Percentiles rank a stretch among this genome's conserved stretches.
These are phyloP conservation scores for Alternaria hordeiaustralica DNA, from an alignment of 2,329 filamentous ascomycete genomes.

Conservation along the genomic window DNA sequence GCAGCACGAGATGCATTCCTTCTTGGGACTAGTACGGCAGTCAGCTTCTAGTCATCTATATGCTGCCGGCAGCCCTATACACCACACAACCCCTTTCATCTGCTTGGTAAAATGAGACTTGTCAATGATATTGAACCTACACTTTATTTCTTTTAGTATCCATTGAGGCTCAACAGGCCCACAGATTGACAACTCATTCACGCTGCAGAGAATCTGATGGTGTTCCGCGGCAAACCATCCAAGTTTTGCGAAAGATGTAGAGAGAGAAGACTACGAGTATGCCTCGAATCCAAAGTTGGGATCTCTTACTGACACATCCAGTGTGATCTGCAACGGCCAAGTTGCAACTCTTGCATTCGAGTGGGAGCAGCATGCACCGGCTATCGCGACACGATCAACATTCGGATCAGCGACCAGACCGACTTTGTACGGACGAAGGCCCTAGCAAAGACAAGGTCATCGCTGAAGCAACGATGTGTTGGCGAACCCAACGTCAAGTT, in stretches of 20 bases:
- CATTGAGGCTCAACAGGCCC: neutral
- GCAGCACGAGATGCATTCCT: slow-evolving; percentile 8
- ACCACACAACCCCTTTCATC: neutral
- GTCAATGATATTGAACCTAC: neutral
- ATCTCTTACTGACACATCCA: slow-evolving; percentile 5
- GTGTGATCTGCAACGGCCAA: slow-evolving; percentile 32
- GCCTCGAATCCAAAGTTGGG: neutral
- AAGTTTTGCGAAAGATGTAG: slow-evolving; percentile 29
- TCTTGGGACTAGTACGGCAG: neutral
- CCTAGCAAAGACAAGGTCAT: neutral
- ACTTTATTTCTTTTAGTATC: neutral
- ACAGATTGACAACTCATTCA: neutral
- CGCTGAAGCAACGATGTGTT: neutral
- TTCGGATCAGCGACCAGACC: slow-evolving; percentile 35
- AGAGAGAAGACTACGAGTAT: slow-evolving; percentile 19
- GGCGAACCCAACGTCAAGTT: slow-evolving; percentile 5
- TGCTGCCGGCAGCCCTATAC: neutral
- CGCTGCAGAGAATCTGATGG: slow-evolving; percentile 5
- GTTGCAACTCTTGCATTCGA: slow-evolving; percentile 32
- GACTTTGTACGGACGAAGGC: slow-evolving; percentile 26
- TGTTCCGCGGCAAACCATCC: slow-evolving; percentile 26
- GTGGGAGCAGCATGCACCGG: slow-evolving; percentile 24
- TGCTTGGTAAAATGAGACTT: neutral
- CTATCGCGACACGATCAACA: slow-evolving; percentile 30
- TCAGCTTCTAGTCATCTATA: neutral